Evolutionary conservation across 1,284 basidiomycete genomes (phyloP), one percentile per base, ranked within the genome.

Genomic region (Phylloboletellus chloephorus): DNA sequence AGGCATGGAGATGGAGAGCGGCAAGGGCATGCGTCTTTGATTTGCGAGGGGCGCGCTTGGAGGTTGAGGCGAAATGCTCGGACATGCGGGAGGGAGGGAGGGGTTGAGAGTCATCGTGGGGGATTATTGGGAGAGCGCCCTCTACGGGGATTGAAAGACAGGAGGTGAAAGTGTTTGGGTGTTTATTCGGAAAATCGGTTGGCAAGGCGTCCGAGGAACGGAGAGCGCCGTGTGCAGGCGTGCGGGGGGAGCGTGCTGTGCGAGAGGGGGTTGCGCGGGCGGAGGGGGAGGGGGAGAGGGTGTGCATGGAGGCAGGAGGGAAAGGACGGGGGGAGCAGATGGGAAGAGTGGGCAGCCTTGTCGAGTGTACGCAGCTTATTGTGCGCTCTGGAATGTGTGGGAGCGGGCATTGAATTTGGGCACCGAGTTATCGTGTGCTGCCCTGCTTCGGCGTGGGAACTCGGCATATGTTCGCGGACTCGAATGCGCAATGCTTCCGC

Each of bases 1-100:
- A 74, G 29, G 78, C 74, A 46, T 82, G 80, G 51, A 68, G 74
- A 60, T 80, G 80, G 41, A 89, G 66, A 19, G 86, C 87, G 20
- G 74, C 82, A 32, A 89, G 69, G 43, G 86, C 86, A 51, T 89
- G 84, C 29, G 79, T 86, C 73, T 89, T 89, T 52, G 85, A 88
- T 72, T 88, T 88, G 60, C 87, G 80, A 33, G 87, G 85, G 28
- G 86, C 83, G 46, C 86, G 74, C 64, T 75, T 78, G 37, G 73
- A 72, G 37, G 49, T 53, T 39, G 58, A 26, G 35, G 53, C 53
- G 53, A 52, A 64, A 52, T 54, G 60, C 52, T 57, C 63, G 41
- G 53, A 45, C 38, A 43, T 46, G 47, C 52, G 38, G 46, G 50
- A 41, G 32, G 36, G 47, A 5, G 58, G 30, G 21, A 45, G 44